Base-by-base conservation (phyloP, 345 rosid genomes). In the Punica granatum region DNA sequence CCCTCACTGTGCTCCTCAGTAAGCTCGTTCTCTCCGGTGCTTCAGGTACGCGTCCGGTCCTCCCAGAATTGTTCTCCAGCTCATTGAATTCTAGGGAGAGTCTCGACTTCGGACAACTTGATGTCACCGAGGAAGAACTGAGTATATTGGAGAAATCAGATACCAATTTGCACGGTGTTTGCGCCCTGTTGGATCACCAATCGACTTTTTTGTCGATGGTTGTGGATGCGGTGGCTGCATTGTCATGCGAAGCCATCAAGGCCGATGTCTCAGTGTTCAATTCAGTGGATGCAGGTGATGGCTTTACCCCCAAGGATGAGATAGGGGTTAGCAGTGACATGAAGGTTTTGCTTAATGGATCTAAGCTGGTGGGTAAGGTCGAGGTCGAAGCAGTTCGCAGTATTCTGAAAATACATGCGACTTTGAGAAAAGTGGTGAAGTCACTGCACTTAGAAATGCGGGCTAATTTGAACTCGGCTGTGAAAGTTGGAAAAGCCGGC, bases 241-340 rank as follows among this genome's bases (percentile, higher is more conserved):
- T 91, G 80, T 89, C 92, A 7, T 88, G 95, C 41, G 96, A 91
- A 75, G 96, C 87, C 31, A 67, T 70, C 2, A 81, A 77, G 61
- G 87, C 77, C 35, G 80, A 85, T 32, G 76, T 86, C 16, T 49
- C 72, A 51, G 83, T 78, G 15, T 88, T 89, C 61, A 77, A 80
- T 71, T 70, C 67, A 30, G 72, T 81, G 73, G 91, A 85, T 68
- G 81, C 85, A 1, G 97, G 95, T 0, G 95, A 91, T 69, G 97
- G 92, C 18, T 78, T 70, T 35, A 77, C 82, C 23, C 77, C 79
- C 3, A 90, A 90, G 79, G 97, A 89, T 30, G 86, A 76, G 30
- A 78, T 81, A 65, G 82, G 73, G 56, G 92, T 89, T 42, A 86
- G 96, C 15, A 76, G 85, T 73, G 99, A 91, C 74, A 69, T 89